These are phyloP conservation scores for Vachellia pachyceras DNA, from an alignment of 306 rosid species.

Conservation along the genomic window DNA sequence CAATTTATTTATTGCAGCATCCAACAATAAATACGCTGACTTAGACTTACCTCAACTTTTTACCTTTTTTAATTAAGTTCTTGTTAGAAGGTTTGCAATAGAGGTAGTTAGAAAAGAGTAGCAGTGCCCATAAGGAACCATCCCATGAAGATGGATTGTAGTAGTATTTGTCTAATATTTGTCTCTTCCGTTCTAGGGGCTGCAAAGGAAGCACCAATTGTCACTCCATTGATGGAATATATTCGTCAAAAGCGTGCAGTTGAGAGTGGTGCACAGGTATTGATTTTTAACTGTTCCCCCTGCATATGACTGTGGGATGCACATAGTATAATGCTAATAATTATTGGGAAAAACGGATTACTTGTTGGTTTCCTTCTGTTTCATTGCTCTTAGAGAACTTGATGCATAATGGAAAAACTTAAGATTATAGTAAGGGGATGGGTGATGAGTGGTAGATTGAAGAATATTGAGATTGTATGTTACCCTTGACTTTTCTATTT, in stretches of 20 bases:
- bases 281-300: constrained; percentile 20
- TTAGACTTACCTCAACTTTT: background rate
- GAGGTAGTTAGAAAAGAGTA: constrained; percentile 7
- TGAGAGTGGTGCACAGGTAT: constrained; percentile 75
- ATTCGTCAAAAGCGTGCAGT: constrained; percentile 78
- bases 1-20: constrained; percentile 21
- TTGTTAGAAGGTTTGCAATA: constrained; percentile 21
- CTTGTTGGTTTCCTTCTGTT: background rate
- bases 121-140: background rate
- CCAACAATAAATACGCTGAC: background rate
- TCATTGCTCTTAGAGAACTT: background rate
- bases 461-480: too few species aligned
- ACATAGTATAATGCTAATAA: background rate
- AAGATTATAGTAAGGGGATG: too few species aligned
- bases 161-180: constrained; percentile 16
- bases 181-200: constrained; percentile 56
- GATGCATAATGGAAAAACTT: background rate
- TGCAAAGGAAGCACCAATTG: constrained; percentile 73
- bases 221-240: constrained; percentile 94
- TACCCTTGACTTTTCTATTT: too few species aligned
- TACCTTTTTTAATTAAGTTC: constrained; percentile 11
- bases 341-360: background rate
- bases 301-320: constrained; percentile 1
- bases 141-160: constrained; percentile 18
- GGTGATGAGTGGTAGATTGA: too few species aligned